Conservation (phyloP, 768 basidiomycete genomes). For the Hypsizygus marmoreus region DNA sequence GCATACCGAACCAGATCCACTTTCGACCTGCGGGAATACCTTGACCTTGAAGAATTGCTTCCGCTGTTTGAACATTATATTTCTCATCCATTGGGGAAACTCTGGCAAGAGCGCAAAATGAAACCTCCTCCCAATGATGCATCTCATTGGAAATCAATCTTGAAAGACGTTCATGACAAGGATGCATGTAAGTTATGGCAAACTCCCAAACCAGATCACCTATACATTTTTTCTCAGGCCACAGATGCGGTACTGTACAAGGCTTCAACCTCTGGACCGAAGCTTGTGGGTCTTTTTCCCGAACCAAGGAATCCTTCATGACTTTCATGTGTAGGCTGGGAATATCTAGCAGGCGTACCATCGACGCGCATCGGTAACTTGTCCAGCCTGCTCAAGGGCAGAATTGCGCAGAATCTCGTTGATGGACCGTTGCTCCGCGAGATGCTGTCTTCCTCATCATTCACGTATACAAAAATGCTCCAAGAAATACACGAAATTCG, state of each 20-base stretch:
- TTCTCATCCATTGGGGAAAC: slow-evolving; percentile 13
- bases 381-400: slow-evolving; percentile 9
- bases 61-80: slow-evolving; percentile 12
- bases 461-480: slow-evolving; percentile 11
- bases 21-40: background rate
- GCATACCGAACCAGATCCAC: slow-evolving; percentile 9
- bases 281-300: slow-evolving; percentile 11
- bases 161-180: slow-evolving; percentile 11
- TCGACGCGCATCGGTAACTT: background rate
- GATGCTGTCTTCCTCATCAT: background rate
- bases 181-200: slow-evolving; percentile 21
- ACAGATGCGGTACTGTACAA: slow-evolving; percentile 11
- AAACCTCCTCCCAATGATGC: slow-evolving; percentile 17
- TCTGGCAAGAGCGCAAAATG: slow-evolving; percentile 20
- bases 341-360: slow-evolving; percentile 13
- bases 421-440: background rate
- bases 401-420: background rate
- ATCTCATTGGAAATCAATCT: slow-evolving; percentile 21
- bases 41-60: background rate
- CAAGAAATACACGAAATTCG: slow-evolving; percentile 17
- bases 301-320: background rate
- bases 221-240: slow-evolving; percentile 17
- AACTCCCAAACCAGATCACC: too few relatives aligned
- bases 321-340: slow-evolving; percentile 19
- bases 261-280: slow-evolving; percentile 21